Evolutionary conservation across 768 basidiomycete genomes (phyloP), one percentile per base, ranked within the genome.

Genomic region (Boletus pseudo-olivaceus): DNA sequence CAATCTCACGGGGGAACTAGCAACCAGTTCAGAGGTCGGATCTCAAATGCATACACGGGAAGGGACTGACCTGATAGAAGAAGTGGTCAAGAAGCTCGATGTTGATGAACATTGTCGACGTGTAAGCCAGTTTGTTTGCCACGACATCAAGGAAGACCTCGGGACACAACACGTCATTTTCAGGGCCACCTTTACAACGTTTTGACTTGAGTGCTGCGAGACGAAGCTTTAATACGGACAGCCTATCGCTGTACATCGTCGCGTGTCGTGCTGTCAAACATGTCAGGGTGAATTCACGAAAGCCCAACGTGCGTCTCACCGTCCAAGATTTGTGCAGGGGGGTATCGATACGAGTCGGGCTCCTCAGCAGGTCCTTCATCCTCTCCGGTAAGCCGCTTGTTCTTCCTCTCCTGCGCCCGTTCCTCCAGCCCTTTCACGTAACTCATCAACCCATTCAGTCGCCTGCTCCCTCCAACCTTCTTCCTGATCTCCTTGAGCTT

Each of bases 21-120:
- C 53, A 30, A 12, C 33, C 2, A n/a, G 51, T 23, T 58, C 27
- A 57, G 40, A 40, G 11, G 14, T 15, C 8, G 5, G 7, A 0
- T n/a, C 20, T 11, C 20, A 12, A 17, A 15, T 30, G 19, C 14
- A 11, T 20, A 52, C 43, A 14, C 4, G n/a, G 7, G n/a, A 20
- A 23, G 33, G 23, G 33, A 67, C 80, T 41, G 60, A 90, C 93
- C 78, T 96, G 93, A 66, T 98, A 97, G 78, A 98, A 98, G 79
- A 98, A 99, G 62, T 98, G 95, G 64, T 97, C 95, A 2, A 98
- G 81, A 10, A 99, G 78, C 69, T 99, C 97, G 55, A 99, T 97
- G 74, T 94, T 97, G 78, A 99, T 97, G 71, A 98, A 98, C 88
- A 98, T 93, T 3, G 95, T 85, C 3, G 93, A 92, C 0, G 96